Evolutionary conservation across 345 rosid species (phyloP).

Genomic region (Melaleuca quinquenervia): DNA sequence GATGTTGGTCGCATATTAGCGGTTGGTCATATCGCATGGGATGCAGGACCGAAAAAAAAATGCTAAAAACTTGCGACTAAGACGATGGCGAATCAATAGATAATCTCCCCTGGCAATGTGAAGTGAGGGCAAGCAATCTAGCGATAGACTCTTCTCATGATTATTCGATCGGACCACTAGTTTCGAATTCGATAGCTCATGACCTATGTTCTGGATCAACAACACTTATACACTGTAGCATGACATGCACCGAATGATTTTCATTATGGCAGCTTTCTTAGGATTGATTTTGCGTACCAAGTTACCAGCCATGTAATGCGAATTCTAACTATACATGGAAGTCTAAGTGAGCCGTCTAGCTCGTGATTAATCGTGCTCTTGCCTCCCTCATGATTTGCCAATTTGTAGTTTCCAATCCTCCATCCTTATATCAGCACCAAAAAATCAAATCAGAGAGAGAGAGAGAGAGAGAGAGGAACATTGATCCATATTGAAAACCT

Average conservation of each 20-base stretch:
- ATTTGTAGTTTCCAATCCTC: neutral
- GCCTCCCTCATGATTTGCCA: no score
- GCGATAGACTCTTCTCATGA: neutral
- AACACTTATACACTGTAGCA: rapidly evolving
- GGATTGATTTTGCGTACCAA: neutral
- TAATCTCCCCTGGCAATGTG: rapidly evolving
- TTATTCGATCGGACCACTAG: rapidly evolving
- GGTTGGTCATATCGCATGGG: neutral
- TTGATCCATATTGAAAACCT: neutral
- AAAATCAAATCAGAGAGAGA: neutral
- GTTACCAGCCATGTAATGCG: neutral
- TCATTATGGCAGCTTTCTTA: neutral
- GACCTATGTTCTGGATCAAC: rapidly evolving
- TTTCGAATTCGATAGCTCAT: neutral
- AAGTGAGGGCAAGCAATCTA: neutral
- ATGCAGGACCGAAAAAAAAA: neutral
- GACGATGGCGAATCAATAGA: neutral
- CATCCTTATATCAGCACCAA: neutral
- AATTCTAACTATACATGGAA: neutral
- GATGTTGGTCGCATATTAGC: rapidly evolving
- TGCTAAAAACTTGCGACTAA: neutral
- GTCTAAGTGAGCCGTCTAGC: neutral
- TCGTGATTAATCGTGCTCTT: neutral
- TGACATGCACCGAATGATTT: neutral
- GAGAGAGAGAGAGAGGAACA: neutral